Evolutionary conservation across 768 basidiomycete genomes (phyloP), one percentile per base, ranked within the genome.

Genomic region (Boletus sp.): DNA sequence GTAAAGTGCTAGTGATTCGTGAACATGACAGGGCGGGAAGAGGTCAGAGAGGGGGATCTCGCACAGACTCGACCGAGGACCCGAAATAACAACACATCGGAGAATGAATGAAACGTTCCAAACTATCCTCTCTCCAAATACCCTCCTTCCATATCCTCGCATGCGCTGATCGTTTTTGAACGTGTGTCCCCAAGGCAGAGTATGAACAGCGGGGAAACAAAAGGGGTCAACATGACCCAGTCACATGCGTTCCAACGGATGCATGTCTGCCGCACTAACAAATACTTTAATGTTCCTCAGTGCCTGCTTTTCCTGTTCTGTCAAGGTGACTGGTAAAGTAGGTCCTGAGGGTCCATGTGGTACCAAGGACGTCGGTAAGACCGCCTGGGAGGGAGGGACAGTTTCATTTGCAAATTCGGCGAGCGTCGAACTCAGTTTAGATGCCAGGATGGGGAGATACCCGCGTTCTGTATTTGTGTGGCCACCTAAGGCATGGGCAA

Each of bases 391-490:
- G 51, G 23, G 32, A 38, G 19, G 2, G 27, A 21, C 38, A 21
- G 17, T 14, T 44, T 51, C 65, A 59, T 71, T 69, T 37, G 59
- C 66, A 62, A 71, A 63, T 62, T 64, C 67, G 27, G 60, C 11
- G 57, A 70, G 64, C 62, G 70, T 55, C 89, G 73, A 68, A 85
- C 81, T 45, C 65, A 98, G 76, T 71, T 83, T 85, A 13, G 75
- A 70, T 37, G 85, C 85, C 32, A 98, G 80, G 23, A 83, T 74
- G 17, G 85, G 82, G 51, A 98, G 85, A 73, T 92, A 98, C 0
- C 93, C 93, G 32, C 95, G 88, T 74, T 98, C 96, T 41, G 95
- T 95, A 72, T 94, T 94, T 15, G 92, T 89, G 72, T 98, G 96
- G 17, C 91, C 91, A 67, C 88, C 90, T 91, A 60, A 37, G 27